Evolutionary conservation across 371 early-diverging fungal genomes (phyloP).

Genomic region (Gilbertella persicaria): DNA sequence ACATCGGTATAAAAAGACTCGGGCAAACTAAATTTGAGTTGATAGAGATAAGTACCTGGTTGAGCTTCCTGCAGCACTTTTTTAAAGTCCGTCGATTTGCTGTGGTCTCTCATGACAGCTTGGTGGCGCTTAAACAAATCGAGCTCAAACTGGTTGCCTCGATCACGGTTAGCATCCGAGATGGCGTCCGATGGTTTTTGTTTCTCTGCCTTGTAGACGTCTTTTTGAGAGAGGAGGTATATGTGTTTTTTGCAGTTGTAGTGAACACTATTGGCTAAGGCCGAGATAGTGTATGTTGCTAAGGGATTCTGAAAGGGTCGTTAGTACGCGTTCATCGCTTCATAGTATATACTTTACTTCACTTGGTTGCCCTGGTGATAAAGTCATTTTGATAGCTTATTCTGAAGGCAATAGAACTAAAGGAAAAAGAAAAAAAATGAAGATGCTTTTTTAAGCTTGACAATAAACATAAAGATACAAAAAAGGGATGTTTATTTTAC

Average conservation of each 20-base stretch:
- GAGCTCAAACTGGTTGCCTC: conserved; percentile 31
- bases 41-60: conserved; percentile 45
- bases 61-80: conserved; percentile 35
- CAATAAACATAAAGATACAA: no score
- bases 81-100: conserved; percentile 31
- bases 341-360: no score
- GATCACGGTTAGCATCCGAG: conserved; percentile 16
- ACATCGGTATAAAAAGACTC: conserved; percentile 36
- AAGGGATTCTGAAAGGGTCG: background rate
- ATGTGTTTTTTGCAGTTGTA: background rate
- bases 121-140: conserved; percentile 29
- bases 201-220: background rate
- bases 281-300: background rate
- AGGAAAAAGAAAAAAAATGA: no score
- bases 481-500: no score
- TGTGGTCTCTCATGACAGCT: conserved; percentile 33
- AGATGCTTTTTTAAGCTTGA: no score
- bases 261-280: background rate
- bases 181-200: background rate
- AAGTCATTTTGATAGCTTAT: no score
- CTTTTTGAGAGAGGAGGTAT: background rate
- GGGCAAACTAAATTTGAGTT: conserved; percentile 42
- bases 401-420: no score
- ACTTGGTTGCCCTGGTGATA: no score
- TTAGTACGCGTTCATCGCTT: no score